A percentile compares a stretch with the other conserved stretches of the same genome.
These are phyloP conservation scores for Xylariaceae sp. DNA, from an alignment of 2,329 filamentous ascomycete genomes.

Conservation along the genomic window DNA sequence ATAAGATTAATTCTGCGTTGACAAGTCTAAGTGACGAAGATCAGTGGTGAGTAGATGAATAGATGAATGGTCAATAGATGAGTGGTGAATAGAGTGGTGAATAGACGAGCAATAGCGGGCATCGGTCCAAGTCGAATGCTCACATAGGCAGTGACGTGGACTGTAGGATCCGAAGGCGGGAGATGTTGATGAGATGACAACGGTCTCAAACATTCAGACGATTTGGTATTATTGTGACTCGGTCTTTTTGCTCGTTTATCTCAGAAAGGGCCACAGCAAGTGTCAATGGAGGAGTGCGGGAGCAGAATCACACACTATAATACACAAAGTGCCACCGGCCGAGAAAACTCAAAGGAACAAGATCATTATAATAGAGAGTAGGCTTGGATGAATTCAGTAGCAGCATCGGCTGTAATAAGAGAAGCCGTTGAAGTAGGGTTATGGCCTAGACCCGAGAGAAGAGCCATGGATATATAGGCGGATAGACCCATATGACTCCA, in stretches of 20 bases:
- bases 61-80: neutral
- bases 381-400: constrained; percentile 41
- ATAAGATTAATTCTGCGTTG: no score
- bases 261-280: constrained; percentile 7
- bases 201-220: constrained; percentile 2
- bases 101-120: neutral
- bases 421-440: constrained; percentile 31
- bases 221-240: constrained; percentile 9
- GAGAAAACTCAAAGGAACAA: constrained; percentile 46
- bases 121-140: constrained; percentile 5
- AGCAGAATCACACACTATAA: constrained; percentile 34
- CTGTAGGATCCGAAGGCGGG: neutral
- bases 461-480: constrained; percentile 56
- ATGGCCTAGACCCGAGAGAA: constrained; percentile 45
- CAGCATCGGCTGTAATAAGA: constrained; percentile 22
- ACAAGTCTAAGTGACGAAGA: no score
- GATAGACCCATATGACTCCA: constrained; percentile 39
- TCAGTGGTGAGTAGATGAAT: neutral
- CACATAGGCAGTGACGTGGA: neutral
- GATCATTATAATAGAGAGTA: constrained; percentile 47
- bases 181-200: constrained; percentile 8
- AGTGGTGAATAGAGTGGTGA: neutral
- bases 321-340: constrained; percentile 39
- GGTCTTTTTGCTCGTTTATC: constrained; percentile 6
- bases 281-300: constrained; percentile 14